These are phyloP conservation scores for Ehretia macrophylla DNA, from an alignment of 257 asterid species.

Conservation along the genomic window DNA sequence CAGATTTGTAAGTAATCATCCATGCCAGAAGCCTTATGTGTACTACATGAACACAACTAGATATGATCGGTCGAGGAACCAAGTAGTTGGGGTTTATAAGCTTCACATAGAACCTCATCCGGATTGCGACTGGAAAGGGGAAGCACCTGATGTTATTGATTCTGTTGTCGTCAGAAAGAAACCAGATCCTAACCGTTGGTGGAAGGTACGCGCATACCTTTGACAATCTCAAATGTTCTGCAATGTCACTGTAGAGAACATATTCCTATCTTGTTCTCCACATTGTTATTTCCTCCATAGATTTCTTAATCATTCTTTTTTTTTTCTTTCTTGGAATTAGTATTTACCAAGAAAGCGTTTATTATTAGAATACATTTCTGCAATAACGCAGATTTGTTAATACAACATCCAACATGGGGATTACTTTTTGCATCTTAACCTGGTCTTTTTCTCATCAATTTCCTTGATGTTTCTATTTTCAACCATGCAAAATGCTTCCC, in stretches of 20 bases:
- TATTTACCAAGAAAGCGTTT: too few species aligned
- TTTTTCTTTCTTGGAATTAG: too few species aligned
- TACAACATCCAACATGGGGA: too few species aligned
- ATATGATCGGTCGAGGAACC: constrained; percentile 48
- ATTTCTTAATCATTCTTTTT: neutral
- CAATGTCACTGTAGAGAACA: too few species aligned
- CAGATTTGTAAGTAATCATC: constrained; percentile 72
- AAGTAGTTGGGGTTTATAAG: constrained; percentile 56
- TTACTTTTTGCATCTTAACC: too few species aligned
- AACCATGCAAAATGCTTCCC: too few species aligned
- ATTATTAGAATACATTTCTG: too few species aligned
- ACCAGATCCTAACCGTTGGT: constrained; percentile 58
- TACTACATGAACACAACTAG: constrained; percentile 54
- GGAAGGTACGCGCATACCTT: constrained; percentile 29
- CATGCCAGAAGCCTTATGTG: constrained; percentile 77
- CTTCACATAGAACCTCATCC: constrained; percentile 48
- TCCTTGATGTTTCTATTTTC: neutral
- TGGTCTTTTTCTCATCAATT: neutral
- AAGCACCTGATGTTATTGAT: constrained; percentile 44
- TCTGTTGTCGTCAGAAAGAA: constrained; percentile 58
- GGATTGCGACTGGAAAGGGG: constrained; percentile 56
- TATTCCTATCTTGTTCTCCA: too few species aligned
- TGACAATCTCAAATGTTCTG: neutral
- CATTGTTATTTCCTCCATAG: too few species aligned
- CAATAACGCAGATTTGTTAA: too few species aligned